phyloP scores from a whole-genome alignment of 768 basidiomycete species.

The Sutorius australiensis region DNA sequence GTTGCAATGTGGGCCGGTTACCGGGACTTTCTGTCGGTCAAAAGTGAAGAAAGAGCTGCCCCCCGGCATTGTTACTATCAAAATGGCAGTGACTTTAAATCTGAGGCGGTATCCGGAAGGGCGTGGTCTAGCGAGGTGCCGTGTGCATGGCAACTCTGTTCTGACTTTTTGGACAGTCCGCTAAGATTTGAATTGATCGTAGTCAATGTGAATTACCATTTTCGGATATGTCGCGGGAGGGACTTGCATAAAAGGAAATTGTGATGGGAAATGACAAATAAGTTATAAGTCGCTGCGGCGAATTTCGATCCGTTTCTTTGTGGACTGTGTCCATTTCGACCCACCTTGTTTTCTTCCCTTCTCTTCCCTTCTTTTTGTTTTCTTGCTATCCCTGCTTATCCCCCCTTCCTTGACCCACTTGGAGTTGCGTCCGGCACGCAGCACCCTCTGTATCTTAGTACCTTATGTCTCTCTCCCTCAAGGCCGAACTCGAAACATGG shows the following conservation, averaged over 20 bases:
- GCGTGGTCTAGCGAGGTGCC: not conserved
- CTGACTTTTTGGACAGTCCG: not conserved
- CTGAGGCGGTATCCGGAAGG: not conserved
- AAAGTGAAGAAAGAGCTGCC: not conserved
- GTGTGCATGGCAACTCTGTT: not conserved
- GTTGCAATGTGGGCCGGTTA: not conserved
- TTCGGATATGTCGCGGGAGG: not conserved
- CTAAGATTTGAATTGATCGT: not conserved
- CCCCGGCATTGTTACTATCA: not conserved
- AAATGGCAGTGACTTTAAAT: not conserved
- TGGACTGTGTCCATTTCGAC: constrained; percentile 23
- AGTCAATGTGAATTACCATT: not conserved
- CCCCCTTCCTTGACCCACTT: constrained; percentile 8
- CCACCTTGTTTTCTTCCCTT: not conserved
- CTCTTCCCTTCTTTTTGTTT: not conserved
- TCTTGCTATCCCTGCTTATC: not conserved
- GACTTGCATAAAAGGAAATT: constrained; percentile 1
- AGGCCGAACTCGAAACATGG: constrained; percentile 83
- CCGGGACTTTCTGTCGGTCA: too few relatives aligned
- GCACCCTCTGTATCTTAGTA: not conserved
- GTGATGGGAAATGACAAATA: not conserved
- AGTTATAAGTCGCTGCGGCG: constrained; percentile 1
- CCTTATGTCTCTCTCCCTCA: constrained; percentile 44
- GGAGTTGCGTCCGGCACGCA: constrained; percentile 28
- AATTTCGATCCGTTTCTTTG: not conserved